Percentiles rank a stretch among this genome's conserved stretches.
phyloP scores from a whole-genome alignment of 148 eudicot genomes.

The Persicaria maculosa region DNA sequence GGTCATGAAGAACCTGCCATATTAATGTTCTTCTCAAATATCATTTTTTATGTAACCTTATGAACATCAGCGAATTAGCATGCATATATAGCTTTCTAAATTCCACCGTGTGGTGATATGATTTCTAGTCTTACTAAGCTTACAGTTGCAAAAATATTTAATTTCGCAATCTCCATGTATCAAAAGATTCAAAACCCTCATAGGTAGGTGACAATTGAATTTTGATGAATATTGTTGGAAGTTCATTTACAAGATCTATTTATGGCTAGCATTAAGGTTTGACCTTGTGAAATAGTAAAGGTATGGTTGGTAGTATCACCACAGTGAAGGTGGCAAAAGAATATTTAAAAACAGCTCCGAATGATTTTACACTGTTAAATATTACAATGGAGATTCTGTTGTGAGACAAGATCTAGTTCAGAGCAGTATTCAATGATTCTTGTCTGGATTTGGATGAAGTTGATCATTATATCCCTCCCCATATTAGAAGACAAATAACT shows the following conservation, averaged over 20 bases:
- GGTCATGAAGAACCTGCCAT: not conserved
- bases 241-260: not conserved
- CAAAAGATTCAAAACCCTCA: not conserved
- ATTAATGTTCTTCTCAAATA: not conserved
- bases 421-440: not conserved
- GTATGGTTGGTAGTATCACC: not conserved
- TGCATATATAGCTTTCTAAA: not conserved
- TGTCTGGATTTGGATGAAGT: not conserved
- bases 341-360: not conserved
- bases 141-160: not conserved
- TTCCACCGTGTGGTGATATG: not conserved
- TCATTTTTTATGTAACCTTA: not conserved
- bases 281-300: no score
- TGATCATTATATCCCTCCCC: not conserved
- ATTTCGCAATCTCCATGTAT: not conserved
- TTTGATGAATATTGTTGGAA: not conserved
- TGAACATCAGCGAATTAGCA: not conserved
- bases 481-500: no score
- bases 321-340: not conserved
- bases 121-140: not conserved
- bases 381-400: not conserved
- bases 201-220: not conserved
- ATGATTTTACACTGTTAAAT: not conserved
- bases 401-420: not conserved
- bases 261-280: no score